These are phyloP conservation scores for Parasarocladium wereldwijsianum DNA, from an alignment of 2,329 filamentous ascomycete species.

Conservation along the genomic window DNA sequence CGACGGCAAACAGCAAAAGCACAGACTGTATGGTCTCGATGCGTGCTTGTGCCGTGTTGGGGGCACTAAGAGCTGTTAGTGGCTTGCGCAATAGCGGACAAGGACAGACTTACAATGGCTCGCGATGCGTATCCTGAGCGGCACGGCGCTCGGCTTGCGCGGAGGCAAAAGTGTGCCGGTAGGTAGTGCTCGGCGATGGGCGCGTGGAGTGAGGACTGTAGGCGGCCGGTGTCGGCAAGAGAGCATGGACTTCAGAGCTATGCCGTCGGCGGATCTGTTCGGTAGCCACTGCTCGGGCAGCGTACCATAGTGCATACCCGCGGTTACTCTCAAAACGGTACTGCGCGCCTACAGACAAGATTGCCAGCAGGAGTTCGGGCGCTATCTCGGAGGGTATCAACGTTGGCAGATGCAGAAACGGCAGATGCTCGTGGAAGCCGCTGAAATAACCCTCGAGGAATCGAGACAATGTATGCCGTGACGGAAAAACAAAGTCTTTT, in stretches of 20 bases:
- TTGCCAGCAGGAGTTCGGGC: constrained; percentile 51
- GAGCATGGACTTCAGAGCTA: constrained; percentile 39
- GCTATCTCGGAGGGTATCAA: constrained; percentile 48
- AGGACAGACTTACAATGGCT: constrained; percentile 36
- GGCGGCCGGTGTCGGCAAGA: constrained; percentile 40
- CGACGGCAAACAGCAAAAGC: constrained; percentile 43
- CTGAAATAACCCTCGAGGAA: constrained; percentile 58
- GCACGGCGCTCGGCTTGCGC: constrained; percentile 40
- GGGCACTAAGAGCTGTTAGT: constrained; percentile 24
- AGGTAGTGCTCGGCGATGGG: constrained; percentile 41
- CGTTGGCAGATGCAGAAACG: constrained; percentile 53
- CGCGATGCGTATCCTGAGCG: constrained; percentile 43
- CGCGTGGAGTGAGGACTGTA: constrained; percentile 46
- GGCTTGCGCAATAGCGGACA: not conserved
- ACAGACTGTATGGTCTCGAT: constrained; percentile 53
- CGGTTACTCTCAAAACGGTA: constrained; percentile 48
- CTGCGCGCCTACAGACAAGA: constrained; percentile 52
- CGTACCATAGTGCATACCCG: constrained; percentile 46
- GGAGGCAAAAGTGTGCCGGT: constrained; percentile 43
- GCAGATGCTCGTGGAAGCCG: constrained; percentile 45
- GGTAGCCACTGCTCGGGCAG: constrained; percentile 39
- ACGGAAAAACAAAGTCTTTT: constrained; percentile 51
- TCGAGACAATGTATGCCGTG: constrained; percentile 50
- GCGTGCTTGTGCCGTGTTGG: constrained; percentile 42
- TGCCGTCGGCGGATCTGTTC: constrained; percentile 44